Evolutionary conservation across 495 filamentous ascomycete genomes (phyloP), one percentile per base, ranked within the genome.

Genomic region (Chaetomium tenue): DNA sequence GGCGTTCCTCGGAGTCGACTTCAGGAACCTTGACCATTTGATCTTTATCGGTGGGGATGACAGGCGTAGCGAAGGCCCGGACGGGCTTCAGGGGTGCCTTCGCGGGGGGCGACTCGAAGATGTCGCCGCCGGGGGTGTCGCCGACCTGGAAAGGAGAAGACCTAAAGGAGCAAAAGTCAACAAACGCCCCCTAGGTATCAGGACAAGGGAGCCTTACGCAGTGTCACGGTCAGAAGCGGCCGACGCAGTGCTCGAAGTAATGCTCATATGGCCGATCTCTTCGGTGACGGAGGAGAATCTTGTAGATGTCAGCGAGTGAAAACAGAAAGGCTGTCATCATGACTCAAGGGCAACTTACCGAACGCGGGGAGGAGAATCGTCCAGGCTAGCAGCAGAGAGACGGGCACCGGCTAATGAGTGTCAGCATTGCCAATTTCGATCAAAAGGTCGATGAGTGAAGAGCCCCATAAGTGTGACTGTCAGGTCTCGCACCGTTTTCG

Each of bases 81-180:
- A 9, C 46, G 13, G 50, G n/a, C 52, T 26, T 63, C 18, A 15
- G 8, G n/a, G 52, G 7, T 18, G 23, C 8, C 50, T 30, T 62
- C 16, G 4, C 40, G 12, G 61, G 40, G 18, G 61, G 39, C 25
- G 26, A 6, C 9, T 33, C 22, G 42, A 63, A 63, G 20, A 63
- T 13, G 25, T 63, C 61, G 42, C 42, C 54, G 44, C n/a, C 22
- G 0, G 48, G 50, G 22, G 40, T 18, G n/a, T 50, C 46, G 25
- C 61, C 61, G 7, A 63, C 2, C 47, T 64, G 63, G 63, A 64
- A 64, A 28, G 56, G 22, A 23, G 63, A 52, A 1, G 55, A 53
- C 0, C 63, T 64, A 28, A 0, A 22, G 20, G 50, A 9, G 5
- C 25, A 42, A 30, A n/a, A 12, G n/a, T 63, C 53, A 62, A 26